These are phyloP conservation scores for Alternaria hordeiaustralica DNA, from an alignment of 2,329 filamentous ascomycete species.

Conservation along the genomic window DNA sequence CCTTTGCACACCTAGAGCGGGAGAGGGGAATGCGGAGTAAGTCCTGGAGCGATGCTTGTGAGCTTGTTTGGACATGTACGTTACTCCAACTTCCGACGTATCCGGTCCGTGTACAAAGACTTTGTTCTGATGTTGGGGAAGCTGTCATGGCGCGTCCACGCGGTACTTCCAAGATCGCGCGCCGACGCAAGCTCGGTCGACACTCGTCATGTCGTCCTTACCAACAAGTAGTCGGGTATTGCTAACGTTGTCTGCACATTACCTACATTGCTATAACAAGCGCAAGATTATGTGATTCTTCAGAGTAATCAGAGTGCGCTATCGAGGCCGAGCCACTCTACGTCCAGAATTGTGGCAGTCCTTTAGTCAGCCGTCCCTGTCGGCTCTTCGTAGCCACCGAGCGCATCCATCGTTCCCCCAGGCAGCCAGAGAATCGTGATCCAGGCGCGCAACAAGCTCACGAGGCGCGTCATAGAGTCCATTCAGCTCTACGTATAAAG, in stretches of 20 bases:
- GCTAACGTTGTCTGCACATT: background rate
- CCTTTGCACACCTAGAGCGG: background rate
- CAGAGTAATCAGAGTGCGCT: background rate
- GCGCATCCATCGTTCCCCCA: background rate
- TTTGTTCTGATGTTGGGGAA: background rate
- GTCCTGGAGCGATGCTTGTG: background rate
- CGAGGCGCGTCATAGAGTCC: background rate
- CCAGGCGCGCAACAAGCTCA: background rate
- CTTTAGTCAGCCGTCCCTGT: background rate
- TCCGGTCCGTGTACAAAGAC: background rate
- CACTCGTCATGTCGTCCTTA: background rate
- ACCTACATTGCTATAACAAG: background rate
- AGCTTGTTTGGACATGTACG: background rate
- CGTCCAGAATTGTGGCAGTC: background rate
- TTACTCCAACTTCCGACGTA: background rate
- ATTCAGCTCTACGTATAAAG: background rate
- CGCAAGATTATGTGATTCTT: background rate
- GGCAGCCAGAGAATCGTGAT: background rate
- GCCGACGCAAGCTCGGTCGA: background rate
- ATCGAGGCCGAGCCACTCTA: background rate
- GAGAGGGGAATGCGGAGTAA: constrained; percentile 23
- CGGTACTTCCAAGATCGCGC: background rate
- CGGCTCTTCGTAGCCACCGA: background rate
- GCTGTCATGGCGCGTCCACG: no score
- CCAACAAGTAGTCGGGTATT: background rate